Base-by-base conservation (phyloP, 176 grass and related monocot genomes). In the Poa pratensis region DNA sequence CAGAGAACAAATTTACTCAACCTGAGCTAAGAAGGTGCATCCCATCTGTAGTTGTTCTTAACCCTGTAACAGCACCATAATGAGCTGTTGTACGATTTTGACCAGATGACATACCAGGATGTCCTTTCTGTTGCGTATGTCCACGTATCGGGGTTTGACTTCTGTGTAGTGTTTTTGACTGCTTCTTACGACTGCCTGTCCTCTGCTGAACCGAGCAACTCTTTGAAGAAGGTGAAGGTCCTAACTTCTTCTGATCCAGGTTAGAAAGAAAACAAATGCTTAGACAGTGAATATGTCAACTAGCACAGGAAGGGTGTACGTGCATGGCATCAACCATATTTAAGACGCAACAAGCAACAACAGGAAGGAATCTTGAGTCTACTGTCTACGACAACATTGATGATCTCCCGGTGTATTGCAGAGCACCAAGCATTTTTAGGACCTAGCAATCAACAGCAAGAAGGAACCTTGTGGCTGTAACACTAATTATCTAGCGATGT, bases 1-100 rank as follows among this genome's bases (percentile, higher is more conserved):
- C 20, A 68, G 46, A 83, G 90, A 34, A 28, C 51, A 84, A 83
- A 48, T 59, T 83, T 28, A 85, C 48, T 82, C 82, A 82, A 90
- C 93, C 96, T 89, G 91, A 95, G 88, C 96, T 98, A 82, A 98
- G 87, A 94, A 98, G 96, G 91, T 95, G 89, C 89, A 94, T 88
- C 82, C 96, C 96, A 83, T 98, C 96, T 79, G 67, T 62, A 76
- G 90, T 98, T 87, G 93, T 89, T 83, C 75, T 87, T 69, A 98
- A 85, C 83, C 93, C 93, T 42, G 91, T 98, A 77, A 98, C 93
- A 83, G 91, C 96, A 82, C 96, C 96, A 87, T 95, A 98, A 90
- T 98, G 96, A 75, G 96, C 88, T 58, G 91, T 92, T 54, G 93
- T 91, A 78, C 75, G 87, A 70, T 94, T 94, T 62, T 95, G 89